phyloP scores from a whole-genome alignment of 768 basidiomycete genomes.

The Xerocomellus dryophilus region DNA sequence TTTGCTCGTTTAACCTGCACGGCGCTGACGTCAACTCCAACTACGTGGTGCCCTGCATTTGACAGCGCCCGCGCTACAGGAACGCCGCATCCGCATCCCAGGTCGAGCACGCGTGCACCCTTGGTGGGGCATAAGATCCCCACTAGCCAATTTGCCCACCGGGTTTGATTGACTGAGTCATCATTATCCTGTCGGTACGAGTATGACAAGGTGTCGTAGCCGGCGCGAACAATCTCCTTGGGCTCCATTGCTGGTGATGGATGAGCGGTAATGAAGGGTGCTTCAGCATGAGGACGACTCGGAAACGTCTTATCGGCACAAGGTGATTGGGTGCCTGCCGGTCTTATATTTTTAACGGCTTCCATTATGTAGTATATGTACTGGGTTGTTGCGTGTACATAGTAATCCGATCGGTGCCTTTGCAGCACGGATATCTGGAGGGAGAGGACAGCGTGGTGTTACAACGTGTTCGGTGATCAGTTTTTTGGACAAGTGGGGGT shows the following conservation, averaged over 20 bases:
- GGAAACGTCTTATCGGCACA: constrained; percentile 7
- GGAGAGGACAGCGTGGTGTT: not conserved
- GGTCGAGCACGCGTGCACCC: constrained; percentile 3
- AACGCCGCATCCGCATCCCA: constrained; percentile 12
- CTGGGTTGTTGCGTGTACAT: not conserved
- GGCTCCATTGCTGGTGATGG: constrained; percentile 6
- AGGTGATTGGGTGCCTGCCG: not conserved
- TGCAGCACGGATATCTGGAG: not conserved
- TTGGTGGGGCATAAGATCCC: not conserved
- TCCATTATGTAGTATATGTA: not conserved
- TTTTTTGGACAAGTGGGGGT: not conserved
- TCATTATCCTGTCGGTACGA: constrained; percentile 2
- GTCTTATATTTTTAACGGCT: not conserved
- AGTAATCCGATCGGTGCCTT: not conserved
- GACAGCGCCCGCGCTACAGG: not conserved
- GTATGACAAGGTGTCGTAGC: constrained; percentile 2
- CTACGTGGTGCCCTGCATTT: constrained; percentile 4
- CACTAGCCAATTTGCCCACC: not conserved
- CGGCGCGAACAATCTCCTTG: constrained; percentile 1
- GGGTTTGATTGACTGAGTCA: not conserved
- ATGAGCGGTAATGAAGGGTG: constrained; percentile 24
- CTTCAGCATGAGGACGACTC: not conserved
- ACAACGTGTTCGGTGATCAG: constrained; percentile 4
- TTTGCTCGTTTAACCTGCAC: constrained; percentile 9
- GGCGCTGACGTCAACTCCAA: constrained; percentile 5